phyloP scores from a whole-genome alignment of 2,329 filamentous ascomycete species.

The Albifimbria verrucaria region DNA sequence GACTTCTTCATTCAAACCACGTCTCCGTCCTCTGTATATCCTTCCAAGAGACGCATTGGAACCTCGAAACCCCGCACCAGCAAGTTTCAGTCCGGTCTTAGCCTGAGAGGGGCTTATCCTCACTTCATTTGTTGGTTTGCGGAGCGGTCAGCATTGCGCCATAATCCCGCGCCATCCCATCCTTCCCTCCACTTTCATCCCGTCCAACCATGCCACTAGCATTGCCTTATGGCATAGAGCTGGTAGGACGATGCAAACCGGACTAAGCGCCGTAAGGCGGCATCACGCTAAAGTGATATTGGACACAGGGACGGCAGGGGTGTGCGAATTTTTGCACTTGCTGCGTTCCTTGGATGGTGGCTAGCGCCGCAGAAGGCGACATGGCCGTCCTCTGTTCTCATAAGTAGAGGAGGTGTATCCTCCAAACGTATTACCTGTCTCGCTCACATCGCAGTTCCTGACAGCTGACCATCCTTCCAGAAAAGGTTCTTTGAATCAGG shows the following conservation, averaged over 20 bases:
- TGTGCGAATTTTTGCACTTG: background rate
- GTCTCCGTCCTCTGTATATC: no score
- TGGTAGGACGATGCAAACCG: background rate
- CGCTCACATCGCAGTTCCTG: background rate
- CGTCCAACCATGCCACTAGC: no score
- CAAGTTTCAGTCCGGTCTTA: background rate
- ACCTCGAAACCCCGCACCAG: background rate
- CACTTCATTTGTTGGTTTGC: background rate
- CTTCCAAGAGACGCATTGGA: background rate
- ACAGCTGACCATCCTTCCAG: background rate
- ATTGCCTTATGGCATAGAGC: background rate
- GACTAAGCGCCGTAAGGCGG: background rate
- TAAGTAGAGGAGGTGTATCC: background rate
- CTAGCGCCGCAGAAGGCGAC: background rate
- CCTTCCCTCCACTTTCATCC: background rate
- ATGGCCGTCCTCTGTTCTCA: background rate
- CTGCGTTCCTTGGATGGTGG: background rate
- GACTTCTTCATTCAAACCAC: no score
- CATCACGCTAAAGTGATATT: background rate
- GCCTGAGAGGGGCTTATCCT: background rate
- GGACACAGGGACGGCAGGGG: background rate
- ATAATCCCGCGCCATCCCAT: background rate
- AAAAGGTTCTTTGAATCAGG: background rate
- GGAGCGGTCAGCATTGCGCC: background rate
- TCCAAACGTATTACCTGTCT: background rate